Conservation (phyloP, 169 alveolate genomes). For the Cryptosporidium canis region DNA sequence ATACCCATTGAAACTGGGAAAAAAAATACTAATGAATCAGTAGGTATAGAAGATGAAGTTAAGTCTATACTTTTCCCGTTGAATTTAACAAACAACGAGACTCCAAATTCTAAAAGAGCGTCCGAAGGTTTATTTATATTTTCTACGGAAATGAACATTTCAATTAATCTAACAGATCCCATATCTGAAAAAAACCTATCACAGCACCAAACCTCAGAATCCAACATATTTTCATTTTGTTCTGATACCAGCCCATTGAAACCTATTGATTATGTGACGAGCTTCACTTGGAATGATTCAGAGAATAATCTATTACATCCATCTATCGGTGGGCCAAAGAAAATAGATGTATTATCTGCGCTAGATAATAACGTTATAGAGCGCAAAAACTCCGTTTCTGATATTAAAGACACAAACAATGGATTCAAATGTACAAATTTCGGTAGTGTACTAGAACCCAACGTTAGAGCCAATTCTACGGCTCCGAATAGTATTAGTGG, state of each 20-base stretch:
- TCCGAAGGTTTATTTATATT: constrained; percentile 3
- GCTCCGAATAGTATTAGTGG: not conserved
- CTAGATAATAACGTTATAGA: no score
- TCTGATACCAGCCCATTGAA: constrained; percentile 9
- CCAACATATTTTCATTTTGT: not conserved
- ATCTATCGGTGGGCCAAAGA: no score
- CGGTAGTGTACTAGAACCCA: not conserved
- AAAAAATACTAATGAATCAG: no score
- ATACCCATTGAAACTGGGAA: no score
- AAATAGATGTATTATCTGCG: not conserved
- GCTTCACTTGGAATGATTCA: no score
- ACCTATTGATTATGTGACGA: not conserved
- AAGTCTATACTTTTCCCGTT: not conserved
- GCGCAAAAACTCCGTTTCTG: not conserved
- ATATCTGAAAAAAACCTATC: not conserved
- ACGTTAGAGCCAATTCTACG: not conserved
- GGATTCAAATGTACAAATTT: not conserved
- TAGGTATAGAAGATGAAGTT: not conserved
- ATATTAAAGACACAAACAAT: not conserved
- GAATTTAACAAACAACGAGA: not conserved
- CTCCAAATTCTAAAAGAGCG: constrained; percentile 13
- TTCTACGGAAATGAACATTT: constrained; percentile 5
- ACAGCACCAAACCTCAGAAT: not conserved
- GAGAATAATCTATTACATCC: no score
- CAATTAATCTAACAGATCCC: not conserved